Percentiles rank a stretch among this genome's conserved stretches.
Evolutionary conservation across 768 basidiomycete genomes (phyloP).

Genomic region (Artomyces pyxidatus): DNA sequence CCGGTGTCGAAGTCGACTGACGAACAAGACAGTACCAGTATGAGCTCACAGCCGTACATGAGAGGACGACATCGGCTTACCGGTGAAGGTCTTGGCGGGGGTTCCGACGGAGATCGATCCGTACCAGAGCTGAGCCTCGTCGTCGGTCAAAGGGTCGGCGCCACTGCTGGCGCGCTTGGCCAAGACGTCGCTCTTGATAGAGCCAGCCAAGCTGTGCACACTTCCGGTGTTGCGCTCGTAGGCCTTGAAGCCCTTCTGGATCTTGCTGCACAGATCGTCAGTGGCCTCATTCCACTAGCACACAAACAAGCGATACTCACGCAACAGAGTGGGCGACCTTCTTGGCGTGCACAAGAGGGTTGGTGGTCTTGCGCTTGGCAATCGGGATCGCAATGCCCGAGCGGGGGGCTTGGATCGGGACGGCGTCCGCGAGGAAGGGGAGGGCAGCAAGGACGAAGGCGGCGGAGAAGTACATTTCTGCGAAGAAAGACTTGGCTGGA

Average conservation of each 20-base stretch:
- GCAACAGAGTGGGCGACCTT: not conserved
- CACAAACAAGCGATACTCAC: not conserved
- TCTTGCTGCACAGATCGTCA: not conserved
- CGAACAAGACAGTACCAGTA: not conserved
- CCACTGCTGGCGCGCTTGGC: not conserved
- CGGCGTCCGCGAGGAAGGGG: not conserved
- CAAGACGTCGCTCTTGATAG: slow-evolving; percentile 3
- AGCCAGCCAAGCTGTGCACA: not conserved
- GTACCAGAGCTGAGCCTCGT: slow-evolving; percentile 2
- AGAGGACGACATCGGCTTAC: not conserved
- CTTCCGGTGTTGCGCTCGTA: slow-evolving; percentile 5
- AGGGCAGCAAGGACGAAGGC: not conserved
- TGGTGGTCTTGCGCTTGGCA: not conserved
- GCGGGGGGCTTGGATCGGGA: not conserved
- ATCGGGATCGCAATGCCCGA: not conserved
- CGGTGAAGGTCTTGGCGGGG: slow-evolving; percentile 1
- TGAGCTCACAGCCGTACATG: not conserved
- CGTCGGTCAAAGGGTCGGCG: slow-evolving; percentile 1
- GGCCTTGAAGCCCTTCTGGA: not conserved
- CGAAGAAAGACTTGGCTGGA: not conserved
- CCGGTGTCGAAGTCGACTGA: slow-evolving; percentile 4
- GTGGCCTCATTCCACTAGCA: too few species aligned
- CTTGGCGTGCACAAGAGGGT: not conserved
- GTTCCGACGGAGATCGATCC: slow-evolving; percentile 7
- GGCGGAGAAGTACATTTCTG: not conserved